Evolutionary conservation across 2,329 filamentous ascomycete species (phyloP).

Genomic region (Orbilia javanica): DNA sequence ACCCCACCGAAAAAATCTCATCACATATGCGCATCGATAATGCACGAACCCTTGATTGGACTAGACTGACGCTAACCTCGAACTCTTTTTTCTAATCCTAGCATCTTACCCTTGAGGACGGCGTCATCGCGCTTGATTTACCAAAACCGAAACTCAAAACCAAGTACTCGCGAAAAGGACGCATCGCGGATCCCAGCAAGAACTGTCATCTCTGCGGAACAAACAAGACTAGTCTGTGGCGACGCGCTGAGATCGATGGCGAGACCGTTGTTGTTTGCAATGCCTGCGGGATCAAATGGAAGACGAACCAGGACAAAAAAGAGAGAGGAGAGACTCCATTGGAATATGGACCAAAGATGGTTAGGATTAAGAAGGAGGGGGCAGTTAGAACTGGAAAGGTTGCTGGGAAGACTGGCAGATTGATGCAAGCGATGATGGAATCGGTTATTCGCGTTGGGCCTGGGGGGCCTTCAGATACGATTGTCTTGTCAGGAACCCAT

Average conservation of each 20-base stretch:
- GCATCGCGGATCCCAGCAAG: conserved; percentile 62
- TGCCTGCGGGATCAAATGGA: conserved; percentile 63
- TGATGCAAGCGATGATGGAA: conserved; percentile 56
- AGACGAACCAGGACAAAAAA: conserved; percentile 60
- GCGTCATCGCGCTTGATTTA: conserved; percentile 56
- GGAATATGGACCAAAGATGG: conserved; percentile 52
- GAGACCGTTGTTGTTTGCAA: conserved; percentile 63
- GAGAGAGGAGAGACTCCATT: conserved; percentile 50
- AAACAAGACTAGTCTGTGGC: conserved; percentile 62
- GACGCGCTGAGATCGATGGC: conserved; percentile 62
- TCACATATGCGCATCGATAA: conserved; percentile 20
- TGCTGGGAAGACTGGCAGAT: conserved; percentile 42
- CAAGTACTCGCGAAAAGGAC: conserved; percentile 61
- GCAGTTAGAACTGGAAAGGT: conserved; percentile 39
- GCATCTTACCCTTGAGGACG: conserved; percentile 54
- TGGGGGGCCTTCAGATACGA: conserved; percentile 21
- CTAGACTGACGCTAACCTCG: conserved; percentile 45
- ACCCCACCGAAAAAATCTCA: conserved; percentile 50
- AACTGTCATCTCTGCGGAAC: conserved; percentile 62
- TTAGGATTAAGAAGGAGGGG: conserved; percentile 51
- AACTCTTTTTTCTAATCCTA: conserved; percentile 34
- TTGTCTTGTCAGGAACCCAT: conserved; percentile 43
- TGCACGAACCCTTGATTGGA: conserved; percentile 40
- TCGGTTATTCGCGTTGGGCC: conserved; percentile 39
- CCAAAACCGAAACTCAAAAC: conserved; percentile 59